A percentile compares a stretch with the other conserved stretches of the same genome.
These are phyloP conservation scores for Zoysia matrella DNA, from an alignment of 202 grass and related monocot species.

Conservation along the genomic window DNA sequence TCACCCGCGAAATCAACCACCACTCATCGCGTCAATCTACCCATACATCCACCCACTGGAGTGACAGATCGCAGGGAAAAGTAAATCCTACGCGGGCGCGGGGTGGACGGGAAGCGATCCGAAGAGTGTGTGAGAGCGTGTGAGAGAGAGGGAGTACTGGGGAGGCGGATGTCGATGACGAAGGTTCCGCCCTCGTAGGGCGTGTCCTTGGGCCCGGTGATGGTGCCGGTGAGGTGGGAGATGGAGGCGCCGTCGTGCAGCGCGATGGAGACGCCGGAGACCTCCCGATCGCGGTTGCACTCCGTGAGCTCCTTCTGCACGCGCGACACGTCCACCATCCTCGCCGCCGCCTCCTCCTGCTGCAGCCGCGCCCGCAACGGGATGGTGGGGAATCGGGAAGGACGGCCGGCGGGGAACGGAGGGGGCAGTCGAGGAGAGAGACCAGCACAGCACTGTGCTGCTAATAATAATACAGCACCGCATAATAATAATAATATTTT, in stretches of 20 bases:
- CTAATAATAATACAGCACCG: no score
- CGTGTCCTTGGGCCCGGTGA: constrained; percentile 73
- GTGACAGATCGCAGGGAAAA: neutral
- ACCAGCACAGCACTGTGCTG: no score
- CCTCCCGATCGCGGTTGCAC: constrained; percentile 78
- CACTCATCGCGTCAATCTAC: neutral
- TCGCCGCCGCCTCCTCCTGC: neutral
- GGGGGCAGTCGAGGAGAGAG: no score
- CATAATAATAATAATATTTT: no score
- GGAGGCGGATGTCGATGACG: constrained; percentile 85
- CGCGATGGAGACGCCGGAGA: constrained; percentile 85
- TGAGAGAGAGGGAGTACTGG: constrained; percentile 38
- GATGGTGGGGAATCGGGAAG: no score
- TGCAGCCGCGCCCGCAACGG: neutral
- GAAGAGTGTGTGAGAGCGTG: neutral
- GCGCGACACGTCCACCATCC: constrained; percentile 93
- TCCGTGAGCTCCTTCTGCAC: constrained; percentile 96
- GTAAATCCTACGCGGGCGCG: neutral
- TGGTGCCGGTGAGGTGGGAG: constrained; percentile 84
- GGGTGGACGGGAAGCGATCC: neutral
- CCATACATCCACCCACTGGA: neutral
- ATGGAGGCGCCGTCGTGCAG: constrained; percentile 78
- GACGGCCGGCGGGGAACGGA: no score
- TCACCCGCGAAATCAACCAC: neutral
- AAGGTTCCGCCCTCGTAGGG: constrained; percentile 96